Percentiles rank a stretch among this genome's conserved stretches.
These are phyloP conservation scores for Chaetothyriales sp. DNA, from an alignment of 2,329 filamentous ascomycete species.

Conservation along the genomic window DNA sequence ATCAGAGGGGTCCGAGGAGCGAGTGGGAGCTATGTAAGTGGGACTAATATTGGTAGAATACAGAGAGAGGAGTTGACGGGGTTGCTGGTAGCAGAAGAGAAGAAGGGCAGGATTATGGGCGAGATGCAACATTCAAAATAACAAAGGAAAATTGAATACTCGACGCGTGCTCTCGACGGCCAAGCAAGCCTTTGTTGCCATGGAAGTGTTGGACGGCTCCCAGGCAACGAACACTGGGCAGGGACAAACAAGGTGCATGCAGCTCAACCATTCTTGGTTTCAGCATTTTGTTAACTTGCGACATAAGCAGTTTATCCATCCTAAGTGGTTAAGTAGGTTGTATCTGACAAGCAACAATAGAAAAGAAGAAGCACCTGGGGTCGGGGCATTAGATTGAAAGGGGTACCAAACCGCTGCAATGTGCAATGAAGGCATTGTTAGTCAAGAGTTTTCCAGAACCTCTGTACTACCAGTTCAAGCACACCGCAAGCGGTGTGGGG, in stretches of 20 bases:
- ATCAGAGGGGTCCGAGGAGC: not conserved
- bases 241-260: not conserved
- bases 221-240: not conserved
- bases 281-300: not conserved
- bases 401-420: not conserved
- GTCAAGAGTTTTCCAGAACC: not conserved
- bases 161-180: not conserved
- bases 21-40: not conserved
- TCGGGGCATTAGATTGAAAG: not conserved
- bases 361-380: not conserved
- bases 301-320: not conserved
- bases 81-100: not conserved
- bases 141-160: not conserved
- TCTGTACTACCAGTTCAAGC: not conserved
- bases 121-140: not conserved
- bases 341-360: not conserved
- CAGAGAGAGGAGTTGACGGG: slow-evolving; percentile 4
- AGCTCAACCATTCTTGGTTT: not conserved
- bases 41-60: not conserved
- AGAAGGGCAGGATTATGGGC: not conserved
- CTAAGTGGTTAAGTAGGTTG: not conserved
- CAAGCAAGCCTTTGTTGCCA: too few relatives aligned
- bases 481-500: not conserved
- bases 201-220: not conserved
- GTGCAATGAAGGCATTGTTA: not conserved